A percentile compares a stretch with the other conserved stretches of the same genome.
phyloP scores from a whole-genome alignment of 371 early-diverging fungal species.

The Mortierella sp. region DNA sequence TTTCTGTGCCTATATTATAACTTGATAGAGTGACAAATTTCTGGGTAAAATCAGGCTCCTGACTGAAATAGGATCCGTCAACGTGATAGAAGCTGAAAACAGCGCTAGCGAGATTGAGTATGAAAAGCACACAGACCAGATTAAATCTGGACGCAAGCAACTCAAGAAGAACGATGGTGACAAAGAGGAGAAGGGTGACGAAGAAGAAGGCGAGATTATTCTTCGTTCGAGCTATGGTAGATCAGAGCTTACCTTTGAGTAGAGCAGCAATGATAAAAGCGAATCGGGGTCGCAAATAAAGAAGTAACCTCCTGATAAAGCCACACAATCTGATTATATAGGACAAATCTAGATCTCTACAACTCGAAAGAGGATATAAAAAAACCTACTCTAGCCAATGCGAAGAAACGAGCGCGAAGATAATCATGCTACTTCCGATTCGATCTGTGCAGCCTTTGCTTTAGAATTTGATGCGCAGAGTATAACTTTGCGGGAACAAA shows the following conservation, averaged over 20 bases:
- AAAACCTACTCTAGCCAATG: too few species aligned
- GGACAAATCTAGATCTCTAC: too few species aligned
- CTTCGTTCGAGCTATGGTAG: not conserved
- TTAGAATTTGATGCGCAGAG: too few species aligned
- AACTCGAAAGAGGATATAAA: too few species aligned
- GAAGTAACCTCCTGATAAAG: too few species aligned
- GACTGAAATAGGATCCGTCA: conserved; percentile 4
- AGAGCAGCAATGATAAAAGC: too few species aligned
- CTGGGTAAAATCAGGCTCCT: conserved; percentile 17
- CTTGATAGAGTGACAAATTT: conserved; percentile 21
- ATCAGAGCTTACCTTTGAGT: conserved; percentile 5
- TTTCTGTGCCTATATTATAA: not conserved
- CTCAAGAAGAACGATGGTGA: not conserved
- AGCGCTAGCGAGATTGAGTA: conserved; percentile 24
- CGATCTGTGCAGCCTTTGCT: too few species aligned
- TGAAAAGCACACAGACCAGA: not conserved
- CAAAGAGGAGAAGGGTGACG: not conserved
- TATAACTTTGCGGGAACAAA: too few species aligned
- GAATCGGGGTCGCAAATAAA: too few species aligned
- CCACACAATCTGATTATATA: too few species aligned
- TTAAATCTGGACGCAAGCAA: conserved; percentile 16
- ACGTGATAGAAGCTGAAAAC: conserved; percentile 3
- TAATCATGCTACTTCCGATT: too few species aligned
- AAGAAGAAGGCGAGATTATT: conserved; percentile 1
- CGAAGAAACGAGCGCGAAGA: too few species aligned